phyloP scores from a whole-genome alignment of 192 early-diverging fungal genomes.

The Fimicolochytrium jonesii region DNA sequence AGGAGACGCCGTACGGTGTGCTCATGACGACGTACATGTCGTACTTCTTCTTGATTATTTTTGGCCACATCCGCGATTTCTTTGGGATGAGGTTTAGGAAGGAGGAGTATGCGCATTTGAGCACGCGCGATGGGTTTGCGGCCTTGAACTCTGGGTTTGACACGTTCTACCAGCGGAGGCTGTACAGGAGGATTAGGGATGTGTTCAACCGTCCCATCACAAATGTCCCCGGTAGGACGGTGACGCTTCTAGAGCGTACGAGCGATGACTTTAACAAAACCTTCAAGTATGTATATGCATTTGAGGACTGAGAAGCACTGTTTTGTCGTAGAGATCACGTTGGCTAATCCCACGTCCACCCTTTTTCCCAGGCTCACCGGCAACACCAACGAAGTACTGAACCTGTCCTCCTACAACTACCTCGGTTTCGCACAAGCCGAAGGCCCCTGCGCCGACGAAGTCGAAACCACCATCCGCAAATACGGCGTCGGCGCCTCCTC shows the following conservation, averaged over 20 bases:
- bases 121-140: conserved; percentile 63
- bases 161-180: conserved; percentile 87
- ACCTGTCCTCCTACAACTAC: conserved; percentile 97
- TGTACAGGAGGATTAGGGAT: conserved; percentile 86
- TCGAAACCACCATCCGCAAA: conserved; percentile 68
- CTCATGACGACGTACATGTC: conserved; percentile 93
- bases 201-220: conserved; percentile 93
- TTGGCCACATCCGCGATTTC: conserved; percentile 91
- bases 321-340: no score
- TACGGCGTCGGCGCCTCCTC: conserved; percentile 69
- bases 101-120: conserved; percentile 67
- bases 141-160: conserved; percentile 95
- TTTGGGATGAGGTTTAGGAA: conserved; percentile 76
- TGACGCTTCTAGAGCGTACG: conserved; percentile 82
- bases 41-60: conserved; percentile 88
- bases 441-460: conserved; percentile 93
- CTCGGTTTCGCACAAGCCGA: conserved; percentile 91
- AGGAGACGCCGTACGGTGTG: conserved; percentile 74
- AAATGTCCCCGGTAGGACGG: conserved; percentile 81
- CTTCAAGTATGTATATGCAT: conserved; percentile 60
- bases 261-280: conserved; percentile 79
- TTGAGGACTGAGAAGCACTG: no score
- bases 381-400: conserved; percentile 71
- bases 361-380: conserved; percentile 78
- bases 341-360: conserved; percentile 1